A percentile compares a stretch with the other conserved stretches of the same genome.
Evolutionary conservation across 164 flowering plant genomes (phyloP).

Genomic region (Vitis rotundifolia): DNA sequence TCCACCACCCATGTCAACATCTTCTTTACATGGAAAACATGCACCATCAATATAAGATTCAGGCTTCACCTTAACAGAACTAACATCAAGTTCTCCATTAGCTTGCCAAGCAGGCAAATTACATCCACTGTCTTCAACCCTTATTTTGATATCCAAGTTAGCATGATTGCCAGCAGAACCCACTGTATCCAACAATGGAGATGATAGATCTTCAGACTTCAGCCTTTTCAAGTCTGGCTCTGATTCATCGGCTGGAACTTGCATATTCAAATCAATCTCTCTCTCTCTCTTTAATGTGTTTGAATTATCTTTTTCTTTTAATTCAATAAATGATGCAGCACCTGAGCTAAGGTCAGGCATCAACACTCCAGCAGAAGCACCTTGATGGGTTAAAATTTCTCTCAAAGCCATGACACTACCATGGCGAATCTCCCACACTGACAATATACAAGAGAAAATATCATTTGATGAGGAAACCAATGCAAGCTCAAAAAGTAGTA

Average conservation of each 20-base stretch:
- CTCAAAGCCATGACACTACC: constrained; percentile 97
- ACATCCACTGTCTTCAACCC: constrained; percentile 39
- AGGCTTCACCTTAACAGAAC: constrained; percentile 50
- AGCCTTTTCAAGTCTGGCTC: constrained; percentile 59
- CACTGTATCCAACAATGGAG: constrained; percentile 12
- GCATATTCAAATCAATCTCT: constrained; percentile 76
- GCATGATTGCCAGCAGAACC: constrained; percentile 18
- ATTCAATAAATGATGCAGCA: constrained; percentile 23
- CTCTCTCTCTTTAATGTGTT: constrained; percentile 51
- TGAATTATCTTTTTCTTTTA: constrained; percentile 24
- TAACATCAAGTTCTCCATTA: constrained; percentile 32
- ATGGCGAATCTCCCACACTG: constrained; percentile 99
- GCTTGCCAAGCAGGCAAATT: constrained; percentile 23
- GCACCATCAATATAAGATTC: constrained; percentile 27
- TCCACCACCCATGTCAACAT: constrained; percentile 21
- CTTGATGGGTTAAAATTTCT: constrained; percentile 90
- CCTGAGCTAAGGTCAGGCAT: constrained; percentile 49
- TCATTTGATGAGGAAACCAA: constrained; percentile 7
- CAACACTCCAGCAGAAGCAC: constrained; percentile 77
- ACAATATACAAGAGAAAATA: constrained; percentile 12
- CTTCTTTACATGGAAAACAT: constrained; percentile 24
- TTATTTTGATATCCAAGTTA: constrained; percentile 22
- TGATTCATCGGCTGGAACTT: constrained; percentile 47
- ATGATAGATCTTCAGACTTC: constrained; percentile 51
- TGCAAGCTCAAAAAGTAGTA: constrained; percentile 2